These are phyloP conservation scores for Zanthoxylum bungeanum DNA, from an alignment of 345 rosid species.

Conservation along the genomic window DNA sequence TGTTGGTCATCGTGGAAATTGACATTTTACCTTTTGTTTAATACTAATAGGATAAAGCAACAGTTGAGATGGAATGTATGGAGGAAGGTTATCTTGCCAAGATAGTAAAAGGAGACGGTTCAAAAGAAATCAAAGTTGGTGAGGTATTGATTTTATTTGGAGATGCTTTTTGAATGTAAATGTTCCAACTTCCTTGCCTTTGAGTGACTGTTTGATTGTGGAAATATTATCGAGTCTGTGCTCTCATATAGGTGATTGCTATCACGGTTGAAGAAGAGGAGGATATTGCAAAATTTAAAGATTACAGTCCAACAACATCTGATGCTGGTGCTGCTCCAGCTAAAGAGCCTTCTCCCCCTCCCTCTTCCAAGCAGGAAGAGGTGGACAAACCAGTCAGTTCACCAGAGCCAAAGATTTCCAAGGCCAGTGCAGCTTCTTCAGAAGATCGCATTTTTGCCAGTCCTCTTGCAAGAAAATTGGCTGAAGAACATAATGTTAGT, in stretches of 20 bases:
- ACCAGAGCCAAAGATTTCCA: constrained; percentile 56
- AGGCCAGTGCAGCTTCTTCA: constrained; percentile 43
- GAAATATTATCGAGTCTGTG: not conserved
- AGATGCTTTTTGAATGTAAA: not conserved
- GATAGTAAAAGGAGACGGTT: constrained; percentile 82
- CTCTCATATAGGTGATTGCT: constrained; percentile 60
- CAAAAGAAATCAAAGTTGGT: constrained; percentile 90
- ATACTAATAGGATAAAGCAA: constrained; percentile 78
- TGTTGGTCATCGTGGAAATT: constrained; percentile 6
- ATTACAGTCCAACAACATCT: constrained; percentile 68
- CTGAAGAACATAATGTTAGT: constrained; percentile 80
- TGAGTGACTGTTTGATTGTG: not conserved
- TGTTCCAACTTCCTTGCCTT: not conserved
- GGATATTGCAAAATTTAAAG: constrained; percentile 80
- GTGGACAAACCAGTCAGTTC: constrained; percentile 53
- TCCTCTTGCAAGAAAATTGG: constrained; percentile 87
- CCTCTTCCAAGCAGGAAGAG: constrained; percentile 58
- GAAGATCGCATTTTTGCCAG: constrained; percentile 84
- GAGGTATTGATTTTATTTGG: constrained; percentile 50
- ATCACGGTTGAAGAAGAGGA: constrained; percentile 91
- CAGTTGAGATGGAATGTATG: constrained; percentile 99
- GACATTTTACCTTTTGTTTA: constrained; percentile 7
- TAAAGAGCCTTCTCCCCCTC: constrained; percentile 53
- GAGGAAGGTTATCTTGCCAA: constrained; percentile 97
- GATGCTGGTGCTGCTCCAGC: constrained; percentile 34